These are phyloP conservation scores for Lichtheimia ornata DNA, from an alignment of 371 early-diverging fungal species.

Conservation along the genomic window DNA sequence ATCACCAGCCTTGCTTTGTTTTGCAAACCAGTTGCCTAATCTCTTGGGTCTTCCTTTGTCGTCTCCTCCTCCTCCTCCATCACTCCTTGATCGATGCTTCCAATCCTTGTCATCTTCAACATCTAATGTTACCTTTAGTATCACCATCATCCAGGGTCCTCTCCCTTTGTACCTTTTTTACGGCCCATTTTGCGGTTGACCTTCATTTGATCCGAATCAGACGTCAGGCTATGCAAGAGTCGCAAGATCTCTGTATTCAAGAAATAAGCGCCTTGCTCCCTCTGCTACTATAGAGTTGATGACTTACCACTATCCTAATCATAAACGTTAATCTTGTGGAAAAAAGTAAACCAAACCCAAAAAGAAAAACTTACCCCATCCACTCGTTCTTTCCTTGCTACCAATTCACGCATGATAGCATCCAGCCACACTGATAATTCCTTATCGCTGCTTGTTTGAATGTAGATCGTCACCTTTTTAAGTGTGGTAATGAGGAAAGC, in stretches of 20 bases:
- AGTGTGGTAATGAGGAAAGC: conserved; percentile 27
- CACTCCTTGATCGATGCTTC: conserved; percentile 4
- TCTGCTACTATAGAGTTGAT: neutral
- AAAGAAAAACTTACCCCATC: conserved; percentile 18
- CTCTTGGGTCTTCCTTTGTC: conserved; percentile 18
- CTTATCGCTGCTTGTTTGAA: conserved; percentile 42
- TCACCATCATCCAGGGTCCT: neutral
- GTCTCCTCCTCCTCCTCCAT: conserved; percentile 8
- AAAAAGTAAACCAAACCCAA: no score
- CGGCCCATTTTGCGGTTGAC: conserved; percentile 23
- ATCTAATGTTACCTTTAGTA: conserved; percentile 3
- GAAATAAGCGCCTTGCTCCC: neutral
- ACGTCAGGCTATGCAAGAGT: conserved; percentile 19
- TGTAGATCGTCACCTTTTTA: conserved; percentile 36
- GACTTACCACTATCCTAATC: conserved; percentile 18
- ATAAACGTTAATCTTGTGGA: neutral
- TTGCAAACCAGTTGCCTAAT: conserved; percentile 30
- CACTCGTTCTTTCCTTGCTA: conserved; percentile 39
- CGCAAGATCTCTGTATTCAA: conserved; percentile 20
- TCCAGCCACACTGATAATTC: conserved; percentile 49
- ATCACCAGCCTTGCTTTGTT: conserved; percentile 22
- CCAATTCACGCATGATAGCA: conserved; percentile 52
- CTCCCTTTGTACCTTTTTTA: conserved; percentile 8
- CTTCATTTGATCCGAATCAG: conserved; percentile 29
- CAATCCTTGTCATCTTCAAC: conserved; percentile 18